A percentile compares a stretch with the other conserved stretches of the same genome.
Conservation (phyloP, 2,329 filamentous ascomycete genomes). For the Xylaria sp. region DNA sequence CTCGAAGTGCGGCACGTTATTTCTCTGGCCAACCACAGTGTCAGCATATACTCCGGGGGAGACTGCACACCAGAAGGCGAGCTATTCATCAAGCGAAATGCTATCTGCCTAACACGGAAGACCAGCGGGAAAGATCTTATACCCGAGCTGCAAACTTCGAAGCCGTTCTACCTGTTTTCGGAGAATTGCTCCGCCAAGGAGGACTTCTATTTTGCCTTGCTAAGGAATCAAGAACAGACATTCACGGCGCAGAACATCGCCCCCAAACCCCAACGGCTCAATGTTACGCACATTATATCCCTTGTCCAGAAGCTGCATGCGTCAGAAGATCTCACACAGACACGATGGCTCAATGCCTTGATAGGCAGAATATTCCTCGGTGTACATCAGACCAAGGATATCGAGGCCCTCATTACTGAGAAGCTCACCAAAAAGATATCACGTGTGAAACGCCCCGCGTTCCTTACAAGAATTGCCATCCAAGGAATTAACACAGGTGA, state of each 20-base stretch:
- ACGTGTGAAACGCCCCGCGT: conserved; percentile 87
- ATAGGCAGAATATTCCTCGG: conserved; percentile 87
- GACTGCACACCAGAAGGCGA: conserved; percentile 85
- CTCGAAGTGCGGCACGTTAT: conserved; percentile 96
- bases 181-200: conserved; percentile 97
- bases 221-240: conserved; percentile 80
- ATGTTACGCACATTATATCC: conserved; percentile 84
- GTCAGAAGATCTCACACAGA: conserved; percentile 87
- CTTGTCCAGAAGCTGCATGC: conserved; percentile 91
- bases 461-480: conserved; percentile 84
- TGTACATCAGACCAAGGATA: conserved; percentile 80
- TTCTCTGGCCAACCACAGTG: conserved; percentile 83
- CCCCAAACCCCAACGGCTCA: conserved; percentile 76
- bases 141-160: conserved; percentile 65
- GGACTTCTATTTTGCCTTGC: conserved; percentile 94
- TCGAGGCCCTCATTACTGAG: conserved; percentile 78
- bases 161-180: conserved; percentile 92
- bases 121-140: conserved; percentile 58
- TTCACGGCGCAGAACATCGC: conserved; percentile 61
- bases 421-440: conserved; percentile 98
- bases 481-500: conserved; percentile 86
- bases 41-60: conserved; percentile 84
- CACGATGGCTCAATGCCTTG: conserved; percentile 91
- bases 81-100: conserved; percentile 93
- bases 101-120: conserved; percentile 78